These are phyloP conservation scores for Lactarius evosmus DNA, from an alignment of 768 basidiomycete species.

Conservation along the genomic window DNA sequence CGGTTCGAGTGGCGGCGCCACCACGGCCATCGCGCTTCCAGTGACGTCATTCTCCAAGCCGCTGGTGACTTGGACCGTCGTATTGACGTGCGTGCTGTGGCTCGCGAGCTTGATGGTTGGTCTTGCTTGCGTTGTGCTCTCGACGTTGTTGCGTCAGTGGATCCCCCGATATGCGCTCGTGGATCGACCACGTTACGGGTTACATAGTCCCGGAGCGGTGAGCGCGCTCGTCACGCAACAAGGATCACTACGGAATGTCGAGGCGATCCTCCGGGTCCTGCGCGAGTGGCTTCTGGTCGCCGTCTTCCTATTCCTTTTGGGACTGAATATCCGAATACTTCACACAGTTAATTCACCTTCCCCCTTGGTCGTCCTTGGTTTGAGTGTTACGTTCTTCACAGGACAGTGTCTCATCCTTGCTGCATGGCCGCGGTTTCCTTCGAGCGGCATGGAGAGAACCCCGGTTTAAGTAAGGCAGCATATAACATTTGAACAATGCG, in stretches of 20 bases:
- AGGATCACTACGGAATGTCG: not conserved
- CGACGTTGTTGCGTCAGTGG: not conserved
- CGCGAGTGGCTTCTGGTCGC: not conserved
- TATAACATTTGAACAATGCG: not conserved
- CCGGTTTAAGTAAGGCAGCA: not conserved
- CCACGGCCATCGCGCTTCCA: not conserved
- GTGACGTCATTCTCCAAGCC: not conserved
- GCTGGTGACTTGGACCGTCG: not conserved
- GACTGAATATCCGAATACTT: not conserved
- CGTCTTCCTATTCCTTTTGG: conserved; percentile 9
- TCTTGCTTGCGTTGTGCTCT: conserved; percentile 1
- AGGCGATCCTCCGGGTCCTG: not conserved
- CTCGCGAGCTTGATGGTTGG: conserved; percentile 6
- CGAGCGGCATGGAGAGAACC: not conserved
- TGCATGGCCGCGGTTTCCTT: not conserved
- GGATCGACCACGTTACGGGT: not conserved
- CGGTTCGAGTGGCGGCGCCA: not conserved
- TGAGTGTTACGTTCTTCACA: not conserved
- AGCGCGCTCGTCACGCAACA: not conserved
- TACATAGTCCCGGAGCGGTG: not conserved
- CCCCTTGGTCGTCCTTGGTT: not conserved
- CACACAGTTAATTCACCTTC: not conserved
- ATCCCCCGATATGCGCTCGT: not conserved
- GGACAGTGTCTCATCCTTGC: conserved; percentile 10
- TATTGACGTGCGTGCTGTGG: conserved; percentile 5